A percentile compares a stretch with the other conserved stretches of the same genome.
phyloP scores from a whole-genome alignment of 352 stramenopile genomes.

The Pythium chondricola region DNA sequence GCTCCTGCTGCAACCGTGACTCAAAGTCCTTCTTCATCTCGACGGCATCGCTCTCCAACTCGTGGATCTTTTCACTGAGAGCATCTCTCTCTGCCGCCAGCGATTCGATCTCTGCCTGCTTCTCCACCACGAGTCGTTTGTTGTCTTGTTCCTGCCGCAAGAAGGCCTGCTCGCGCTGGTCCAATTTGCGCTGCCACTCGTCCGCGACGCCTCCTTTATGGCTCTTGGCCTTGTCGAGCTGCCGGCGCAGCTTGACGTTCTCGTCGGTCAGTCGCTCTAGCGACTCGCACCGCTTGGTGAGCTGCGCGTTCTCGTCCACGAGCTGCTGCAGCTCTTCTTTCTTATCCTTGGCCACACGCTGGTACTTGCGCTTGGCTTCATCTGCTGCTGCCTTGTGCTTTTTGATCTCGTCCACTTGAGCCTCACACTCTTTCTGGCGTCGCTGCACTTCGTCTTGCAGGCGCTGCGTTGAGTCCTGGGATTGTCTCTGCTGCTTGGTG shows the following conservation, averaged over 20 bases:
- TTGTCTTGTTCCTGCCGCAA: conserved; percentile 44
- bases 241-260: conserved; percentile 43
- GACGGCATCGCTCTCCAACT: conserved; percentile 10
- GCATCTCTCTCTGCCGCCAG: conserved; percentile 22
- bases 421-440: conserved; percentile 12
- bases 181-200: conserved; percentile 28
- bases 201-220: conserved; percentile 27
- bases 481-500: too few relatives aligned
- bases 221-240: conserved; percentile 41
- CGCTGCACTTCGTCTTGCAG: conserved; percentile 8
- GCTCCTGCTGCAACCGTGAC: conserved; percentile 15
- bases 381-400: conserved; percentile 17
- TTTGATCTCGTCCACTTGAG: conserved; percentile 29
- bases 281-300: conserved; percentile 22
- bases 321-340: conserved; percentile 38
- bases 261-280: conserved; percentile 35
- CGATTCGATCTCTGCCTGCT: conserved; percentile 19
- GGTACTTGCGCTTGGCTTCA: conserved; percentile 21
- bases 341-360: conserved; percentile 33
- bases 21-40: conserved; percentile 7
- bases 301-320: conserved; percentile 43
- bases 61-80: conserved; percentile 5
- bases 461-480: too few relatives aligned
- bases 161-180: conserved; percentile 44
- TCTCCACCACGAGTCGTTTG: conserved; percentile 28